A percentile compares a stretch with the other conserved stretches of the same genome.
Conservation (phyloP, 352 stramenopile genomes). For the Globisporangium takayamanum region DNA sequence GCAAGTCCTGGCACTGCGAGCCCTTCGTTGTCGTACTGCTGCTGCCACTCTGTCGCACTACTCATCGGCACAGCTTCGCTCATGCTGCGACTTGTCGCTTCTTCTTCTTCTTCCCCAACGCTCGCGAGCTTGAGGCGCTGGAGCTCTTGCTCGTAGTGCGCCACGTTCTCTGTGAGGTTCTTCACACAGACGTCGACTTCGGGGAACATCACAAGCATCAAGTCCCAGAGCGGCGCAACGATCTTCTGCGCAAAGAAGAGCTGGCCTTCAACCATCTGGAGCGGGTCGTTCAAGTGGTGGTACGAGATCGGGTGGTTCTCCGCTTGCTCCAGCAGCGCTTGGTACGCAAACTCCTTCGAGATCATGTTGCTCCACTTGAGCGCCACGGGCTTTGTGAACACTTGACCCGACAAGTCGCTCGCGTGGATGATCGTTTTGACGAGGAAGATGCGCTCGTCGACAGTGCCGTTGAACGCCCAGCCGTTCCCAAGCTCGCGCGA, state of each 20-base stretch:
- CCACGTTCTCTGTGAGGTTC: slow-evolving; percentile 72
- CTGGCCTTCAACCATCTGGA: slow-evolving; percentile 83
- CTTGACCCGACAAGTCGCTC: slow-evolving; percentile 81
- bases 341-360: slow-evolving; percentile 84
- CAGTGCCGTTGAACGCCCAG: slow-evolving; percentile 56
- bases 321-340: slow-evolving; percentile 76
- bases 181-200: slow-evolving; percentile 54
- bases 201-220: slow-evolving; percentile 75
- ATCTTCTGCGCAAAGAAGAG: slow-evolving; percentile 86
- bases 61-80: slow-evolving; percentile 6
- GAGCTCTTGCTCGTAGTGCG: slow-evolving; percentile 75
- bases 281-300: slow-evolving; percentile 68
- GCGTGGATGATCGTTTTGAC: slow-evolving; percentile 83
- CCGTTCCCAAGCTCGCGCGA: slow-evolving; percentile 28
- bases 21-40: slow-evolving; percentile 43
- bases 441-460: slow-evolving; percentile 80
- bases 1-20: slow-evolving; percentile 67
- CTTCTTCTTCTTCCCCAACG: slow-evolving; percentile 14
- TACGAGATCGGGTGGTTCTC: slow-evolving; percentile 80
- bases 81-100: background rate
- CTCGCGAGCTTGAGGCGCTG: slow-evolving; percentile 46
- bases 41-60: background rate
- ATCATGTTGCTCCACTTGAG: slow-evolving; percentile 90
- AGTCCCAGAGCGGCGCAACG: slow-evolving; percentile 64
- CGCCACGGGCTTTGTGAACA: slow-evolving; percentile 82